Conservation (phyloP, 352 stramenopile species). For the Phytophthora pluvialis region DNA sequence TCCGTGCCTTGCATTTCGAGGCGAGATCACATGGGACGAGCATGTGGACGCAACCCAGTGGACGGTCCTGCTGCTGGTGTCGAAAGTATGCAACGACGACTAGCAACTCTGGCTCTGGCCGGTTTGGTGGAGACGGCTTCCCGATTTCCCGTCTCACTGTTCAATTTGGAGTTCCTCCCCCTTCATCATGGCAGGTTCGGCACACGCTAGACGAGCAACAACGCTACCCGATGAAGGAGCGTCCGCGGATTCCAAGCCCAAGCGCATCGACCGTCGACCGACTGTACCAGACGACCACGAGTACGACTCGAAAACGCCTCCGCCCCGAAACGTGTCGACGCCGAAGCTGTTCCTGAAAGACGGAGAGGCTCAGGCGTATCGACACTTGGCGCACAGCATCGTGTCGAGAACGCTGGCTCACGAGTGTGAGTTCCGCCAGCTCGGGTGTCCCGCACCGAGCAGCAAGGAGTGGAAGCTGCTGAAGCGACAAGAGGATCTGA, state of each 20-base stretch:
- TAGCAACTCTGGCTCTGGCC: conserved; percentile 32
- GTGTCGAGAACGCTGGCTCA: conserved; percentile 49
- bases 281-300: conserved; percentile 21
- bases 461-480: conserved; percentile 42
- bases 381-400: conserved; percentile 44
- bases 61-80: conserved; percentile 21
- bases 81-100: conserved; percentile 28
- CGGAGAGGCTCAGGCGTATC: conserved; percentile 37
- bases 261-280: conserved; percentile 12
- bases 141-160: conserved; percentile 15
- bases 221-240: conserved; percentile 14
- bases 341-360: conserved; percentile 33
- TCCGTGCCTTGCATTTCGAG: neutral
- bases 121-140: conserved; percentile 16
- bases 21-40: conserved; percentile 9
- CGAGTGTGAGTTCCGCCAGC: conserved; percentile 42
- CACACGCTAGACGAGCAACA: conserved; percentile 23
- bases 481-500: conserved; percentile 40
- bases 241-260: neutral
- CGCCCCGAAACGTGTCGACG: neutral
- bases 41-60: conserved; percentile 37
- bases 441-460: conserved; percentile 30
- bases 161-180: conserved; percentile 15
- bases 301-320: conserved; percentile 13
- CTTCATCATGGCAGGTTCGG: conserved; percentile 2